Percentiles rank a stretch among this genome's conserved stretches.
Conservation (phyloP, 805 yeast genomes). For the Yamadazyma akitaensis region DNA sequence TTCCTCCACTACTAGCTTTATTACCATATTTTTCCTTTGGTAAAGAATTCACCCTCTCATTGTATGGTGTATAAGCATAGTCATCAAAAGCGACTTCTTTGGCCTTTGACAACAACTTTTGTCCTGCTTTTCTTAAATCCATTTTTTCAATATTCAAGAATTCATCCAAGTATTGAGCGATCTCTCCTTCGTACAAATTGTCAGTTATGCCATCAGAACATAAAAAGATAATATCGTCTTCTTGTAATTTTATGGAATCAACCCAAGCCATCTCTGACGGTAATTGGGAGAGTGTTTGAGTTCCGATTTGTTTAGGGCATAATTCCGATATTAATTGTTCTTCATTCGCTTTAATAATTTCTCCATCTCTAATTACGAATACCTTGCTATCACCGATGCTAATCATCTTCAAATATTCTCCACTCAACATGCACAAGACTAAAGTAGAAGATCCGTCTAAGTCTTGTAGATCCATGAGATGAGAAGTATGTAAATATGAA, state of each 20-base stretch:
- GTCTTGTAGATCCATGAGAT: constrained; percentile 47
- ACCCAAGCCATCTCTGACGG: constrained; percentile 51
- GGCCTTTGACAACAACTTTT: constrained; percentile 38
- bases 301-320: constrained; percentile 56
- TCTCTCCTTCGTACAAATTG: constrained; percentile 49
- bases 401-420: constrained; percentile 43
- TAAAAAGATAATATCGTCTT: constrained; percentile 42
- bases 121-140: constrained; percentile 38
- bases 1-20: constrained; percentile 46
- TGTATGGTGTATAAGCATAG: constrained; percentile 51
- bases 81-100: constrained; percentile 52
- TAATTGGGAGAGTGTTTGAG: constrained; percentile 38
- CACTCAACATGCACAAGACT: constrained; percentile 46
- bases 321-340: constrained; percentile 45
- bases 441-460: constrained; percentile 51
- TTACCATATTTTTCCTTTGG: constrained; percentile 29
- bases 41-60: constrained; percentile 46
- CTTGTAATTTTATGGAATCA: constrained; percentile 35
- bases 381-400: constrained; percentile 53
- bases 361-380: constrained; percentile 46
- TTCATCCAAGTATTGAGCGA: constrained; percentile 35
- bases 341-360: constrained; percentile 39
- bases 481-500: constrained; percentile 46
- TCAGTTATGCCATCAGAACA: constrained; percentile 57
- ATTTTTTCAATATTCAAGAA: constrained; percentile 25